Evolutionary conservation across 257 asterid genomes (phyloP), one percentile per base, ranked within the genome.

Genomic region (Solanum chmielewskii): DNA sequence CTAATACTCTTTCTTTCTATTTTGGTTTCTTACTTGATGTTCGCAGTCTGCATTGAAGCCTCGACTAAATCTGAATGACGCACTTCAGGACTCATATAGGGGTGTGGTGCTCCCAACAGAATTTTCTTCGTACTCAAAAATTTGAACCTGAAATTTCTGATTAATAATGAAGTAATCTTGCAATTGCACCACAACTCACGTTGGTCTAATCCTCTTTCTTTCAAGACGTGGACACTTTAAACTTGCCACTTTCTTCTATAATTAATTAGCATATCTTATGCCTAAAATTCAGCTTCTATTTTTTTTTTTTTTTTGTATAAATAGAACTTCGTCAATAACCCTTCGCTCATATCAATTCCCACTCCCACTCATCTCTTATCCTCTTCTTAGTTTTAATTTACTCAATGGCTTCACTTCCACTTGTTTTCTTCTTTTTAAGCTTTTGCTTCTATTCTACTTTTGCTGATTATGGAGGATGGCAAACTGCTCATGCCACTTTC

Each of bases 401-500:
- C 41, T 56, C 87, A 89, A 95, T 94, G 98, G 92, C 93, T 35
- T 21, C 41, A 35, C 20, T 74, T 70, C 60, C 84, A 86, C 88
- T 91, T n/a, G 59, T 86, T 7, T 23, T 91, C 35, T 86, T 89
- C 84, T 89, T 91, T 69, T 64, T 93, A 47, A 85, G 75, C 23
- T 42, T 91, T 1, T 90, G 86, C 88, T 60, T 92, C 27, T 83
- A 13, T 7, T 86, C 84, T 33, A 60, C 87, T 59, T 90, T 82
- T 29, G 97, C 92, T 66, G 91, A 91, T 76, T 92, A 90, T 68
- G 94, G 92, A 25, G 96, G 94, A n/a, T 95, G 96, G 96, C 84
- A 91, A 25, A 80, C 62, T 44, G 98, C 93, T 45, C 95, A 93
- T 80, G 98, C 98, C 18, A 95, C 98, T 20, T 95, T 95, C 87